Conservation (phyloP, 192 early-diverging fungal species). For the Umbelopsis sp. region DNA sequence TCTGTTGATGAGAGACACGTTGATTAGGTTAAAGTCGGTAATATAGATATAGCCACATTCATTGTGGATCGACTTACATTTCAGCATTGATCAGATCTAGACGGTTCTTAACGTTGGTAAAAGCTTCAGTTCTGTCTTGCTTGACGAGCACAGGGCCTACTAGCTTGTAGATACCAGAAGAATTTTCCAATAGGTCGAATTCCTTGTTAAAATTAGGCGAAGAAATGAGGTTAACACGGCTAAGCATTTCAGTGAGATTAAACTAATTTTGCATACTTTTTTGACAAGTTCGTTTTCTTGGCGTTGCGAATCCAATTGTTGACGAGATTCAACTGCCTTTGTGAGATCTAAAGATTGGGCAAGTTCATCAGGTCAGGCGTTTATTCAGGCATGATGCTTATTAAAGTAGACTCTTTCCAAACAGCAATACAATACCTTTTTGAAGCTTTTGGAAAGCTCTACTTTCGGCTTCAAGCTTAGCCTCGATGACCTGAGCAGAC, state of each 20-base stretch:
- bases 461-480: slow-evolving; percentile 70
- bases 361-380: background rate
- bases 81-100: slow-evolving; percentile 88
- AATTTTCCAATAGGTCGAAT: slow-evolving; percentile 80
- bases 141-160: slow-evolving; percentile 95
- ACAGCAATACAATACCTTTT: slow-evolving; percentile 50
- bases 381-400: background rate
- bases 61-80: slow-evolving; percentile 62
- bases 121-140: slow-evolving; percentile 87
- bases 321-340: slow-evolving; percentile 71
- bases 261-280: slow-evolving; percentile 52
- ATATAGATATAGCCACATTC: background rate
- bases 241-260: background rate
- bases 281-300: slow-evolving; percentile 94
- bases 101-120: slow-evolving; percentile 89
- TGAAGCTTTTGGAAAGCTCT: slow-evolving; percentile 74
- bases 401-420: background rate
- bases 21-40: background rate
- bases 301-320: slow-evolving; percentile 92
- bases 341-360: slow-evolving; percentile 61
- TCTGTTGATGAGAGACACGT: slow-evolving; percentile 37
- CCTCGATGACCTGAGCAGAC: slow-evolving; percentile 49
- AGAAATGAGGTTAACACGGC: background rate
- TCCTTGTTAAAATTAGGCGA: slow-evolving; percentile 55
- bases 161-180: slow-evolving; percentile 91